These are phyloP conservation scores for Physcomitrellopsis africana DNA, from an alignment of 225 moss, liverwort and hornwort genomes.

Conservation along the genomic window DNA sequence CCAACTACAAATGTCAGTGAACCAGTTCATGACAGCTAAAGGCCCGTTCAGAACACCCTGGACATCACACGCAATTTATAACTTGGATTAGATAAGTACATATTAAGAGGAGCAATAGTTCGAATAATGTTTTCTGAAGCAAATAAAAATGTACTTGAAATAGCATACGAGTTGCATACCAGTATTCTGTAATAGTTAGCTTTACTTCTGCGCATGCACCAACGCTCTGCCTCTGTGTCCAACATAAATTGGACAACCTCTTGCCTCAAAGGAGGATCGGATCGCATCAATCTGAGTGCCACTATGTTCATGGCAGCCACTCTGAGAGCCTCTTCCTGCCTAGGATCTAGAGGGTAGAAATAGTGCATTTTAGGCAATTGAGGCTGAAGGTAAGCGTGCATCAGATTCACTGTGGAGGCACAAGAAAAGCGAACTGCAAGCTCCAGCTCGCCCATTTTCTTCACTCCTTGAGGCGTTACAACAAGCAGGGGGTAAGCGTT, in stretches of 20 bases:
- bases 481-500: constrained; percentile 86
- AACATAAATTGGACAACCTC: constrained; percentile 91
- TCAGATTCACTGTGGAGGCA: constrained; percentile 64
- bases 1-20: constrained; percentile 87
- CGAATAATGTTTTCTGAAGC: too few species aligned
- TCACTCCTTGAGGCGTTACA: constrained; percentile 88
- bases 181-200: constrained; percentile 88
- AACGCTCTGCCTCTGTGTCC: constrained; percentile 82
- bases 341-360: constrained; percentile 66
- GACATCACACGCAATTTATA: neutral
- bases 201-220: constrained; percentile 99
- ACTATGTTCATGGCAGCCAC: constrained; percentile 97
- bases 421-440: constrained; percentile 79
- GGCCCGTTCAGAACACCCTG: constrained; percentile 83
- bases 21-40: constrained; percentile 88
- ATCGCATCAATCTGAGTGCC: constrained; percentile 73
- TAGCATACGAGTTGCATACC: constrained; percentile 38
- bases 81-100: neutral
- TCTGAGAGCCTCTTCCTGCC: constrained; percentile 70
- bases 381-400: constrained; percentile 82
- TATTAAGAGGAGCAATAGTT: too few species aligned
- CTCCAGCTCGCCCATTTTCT: constrained; percentile 94
- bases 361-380: constrained; percentile 91
- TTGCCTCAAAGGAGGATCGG: constrained; percentile 83
- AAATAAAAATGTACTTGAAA: too few species aligned